These are phyloP conservation scores for Schizothecium vesticola DNA, from an alignment of 495 filamentous ascomycete genomes.

Conservation along the genomic window DNA sequence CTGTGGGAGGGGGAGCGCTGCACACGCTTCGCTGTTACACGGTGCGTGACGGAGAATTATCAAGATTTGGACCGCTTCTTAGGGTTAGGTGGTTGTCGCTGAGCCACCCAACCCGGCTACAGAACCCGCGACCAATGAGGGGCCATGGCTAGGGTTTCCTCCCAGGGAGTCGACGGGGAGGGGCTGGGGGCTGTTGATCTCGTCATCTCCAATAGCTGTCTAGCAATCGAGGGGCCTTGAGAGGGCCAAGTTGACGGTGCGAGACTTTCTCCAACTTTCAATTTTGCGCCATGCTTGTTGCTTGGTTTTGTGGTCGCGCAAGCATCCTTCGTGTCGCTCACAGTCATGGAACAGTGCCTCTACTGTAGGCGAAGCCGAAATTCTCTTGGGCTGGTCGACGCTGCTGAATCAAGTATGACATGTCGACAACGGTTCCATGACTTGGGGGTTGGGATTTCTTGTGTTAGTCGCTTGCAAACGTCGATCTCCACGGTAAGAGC, in stretches of 20 bases:
- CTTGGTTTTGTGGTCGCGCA: background rate
- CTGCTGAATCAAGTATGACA: too few relatives aligned
- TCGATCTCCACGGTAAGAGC: too few relatives aligned
- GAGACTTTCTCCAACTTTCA: background rate
- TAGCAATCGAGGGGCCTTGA: background rate
- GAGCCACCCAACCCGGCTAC: background rate
- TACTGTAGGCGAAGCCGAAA: too few relatives aligned
- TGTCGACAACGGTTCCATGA: too few relatives aligned
- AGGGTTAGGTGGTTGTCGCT: background rate
- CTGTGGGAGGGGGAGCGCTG: background rate
- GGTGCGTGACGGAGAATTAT: background rate
- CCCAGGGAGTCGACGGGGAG: too few relatives aligned
- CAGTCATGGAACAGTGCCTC: too few relatives aligned
- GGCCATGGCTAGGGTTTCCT: background rate
- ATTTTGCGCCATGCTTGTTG: background rate
- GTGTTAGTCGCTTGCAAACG: too few relatives aligned
- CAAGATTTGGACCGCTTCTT: background rate
- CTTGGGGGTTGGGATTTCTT: too few relatives aligned
- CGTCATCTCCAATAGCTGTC: background rate
- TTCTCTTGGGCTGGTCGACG: too few relatives aligned
- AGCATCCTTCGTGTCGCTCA: too few relatives aligned
- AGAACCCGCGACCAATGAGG: too few relatives aligned
- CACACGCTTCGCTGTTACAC: background rate
- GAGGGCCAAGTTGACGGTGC: too few relatives aligned
- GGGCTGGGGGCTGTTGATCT: background rate